Base-by-base conservation (phyloP, 768 basidiomycete species). In the Podaxis mareebaensis region DNA sequence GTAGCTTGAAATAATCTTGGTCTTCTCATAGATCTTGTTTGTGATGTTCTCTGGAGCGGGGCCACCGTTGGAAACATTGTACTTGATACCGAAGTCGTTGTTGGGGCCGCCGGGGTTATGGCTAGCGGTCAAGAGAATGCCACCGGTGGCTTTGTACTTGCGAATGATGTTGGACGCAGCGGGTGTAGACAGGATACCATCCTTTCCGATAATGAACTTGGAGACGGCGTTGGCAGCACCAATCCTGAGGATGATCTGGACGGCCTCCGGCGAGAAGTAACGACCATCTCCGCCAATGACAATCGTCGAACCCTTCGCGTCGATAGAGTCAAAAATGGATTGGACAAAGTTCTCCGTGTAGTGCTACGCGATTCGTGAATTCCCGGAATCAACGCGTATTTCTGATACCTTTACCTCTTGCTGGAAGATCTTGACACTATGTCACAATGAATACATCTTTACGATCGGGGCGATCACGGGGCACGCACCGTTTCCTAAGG, bases 311-410 rank as follows among this genome's bases (percentile, higher is more conserved):
- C 85, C 93, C 65, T 90, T 77, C 55, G 87, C 85, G 5, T 90
- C 85, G 77, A 99, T 93, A 60, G 96, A 92, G 76, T 92, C 87
- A 71, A 96, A 85, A 81, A 95, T 99, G 68, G 96, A 78, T 76
- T 99, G 96, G 63, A 98, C 75, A 70, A 99, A 99, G 83, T 99
- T 99, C 79, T 99, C 97, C 51, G 97, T 99, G 80, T 99, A 99
- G 81, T 99, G 89, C 93, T 95, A 57, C 39, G 20, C 13, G 49
- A 26, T 8, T 49, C 30, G 46, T 63, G 8, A 62, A 36, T 20
- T 26, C 40, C n/a, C 26, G 8, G 2, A 22, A 33, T 39, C n/a
- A 54, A 53, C 13, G 33, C 33, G 10, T 22, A 4, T 39, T 12
- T 49, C 55, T 36, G 30, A 67, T 70, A 36, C 71, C 66, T 83